Conservation (phyloP, 2,329 filamentous ascomycete genomes). For the Aspergillus hiratsukae region DNA sequence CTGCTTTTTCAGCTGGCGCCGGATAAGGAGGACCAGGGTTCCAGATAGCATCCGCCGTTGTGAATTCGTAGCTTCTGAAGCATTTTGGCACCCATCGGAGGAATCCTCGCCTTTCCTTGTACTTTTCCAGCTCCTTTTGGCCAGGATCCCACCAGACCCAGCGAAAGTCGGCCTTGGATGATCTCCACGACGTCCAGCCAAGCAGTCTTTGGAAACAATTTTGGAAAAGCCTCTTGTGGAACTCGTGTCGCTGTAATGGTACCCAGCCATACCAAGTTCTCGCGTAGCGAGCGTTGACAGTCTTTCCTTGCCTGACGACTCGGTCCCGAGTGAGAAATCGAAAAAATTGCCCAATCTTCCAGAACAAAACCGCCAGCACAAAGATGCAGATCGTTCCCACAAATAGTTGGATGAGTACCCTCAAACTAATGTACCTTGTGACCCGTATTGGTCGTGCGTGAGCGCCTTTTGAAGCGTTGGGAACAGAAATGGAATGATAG, state of each 20-base stretch:
- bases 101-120: constrained; percentile 11
- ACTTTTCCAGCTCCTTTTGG: constrained; percentile 20
- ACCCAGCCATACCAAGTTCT: constrained; percentile 44
- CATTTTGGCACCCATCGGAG: constrained; percentile 24
- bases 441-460: constrained; percentile 18
- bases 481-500: constrained; percentile 21
- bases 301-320: constrained; percentile 30
- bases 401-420: constrained; percentile 31
- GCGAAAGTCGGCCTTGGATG: constrained; percentile 31
- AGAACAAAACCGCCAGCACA: constrained; percentile 33
- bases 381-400: constrained; percentile 36
- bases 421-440: constrained; percentile 24
- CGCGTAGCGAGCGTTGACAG: constrained; percentile 29
- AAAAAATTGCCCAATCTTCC: constrained; percentile 36
- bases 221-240: constrained; percentile 22
- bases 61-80: constrained; percentile 22
- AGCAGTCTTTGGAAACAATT: constrained; percentile 17
- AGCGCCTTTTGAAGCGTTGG: constrained; percentile 22
- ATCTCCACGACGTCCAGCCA: constrained; percentile 31
- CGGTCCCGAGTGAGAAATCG: constrained; percentile 32
- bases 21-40: constrained; percentile 16
- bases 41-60: constrained; percentile 23
- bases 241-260: constrained; percentile 26
- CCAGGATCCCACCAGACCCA: constrained; percentile 42
- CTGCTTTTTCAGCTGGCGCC: constrained; percentile 1